phyloP scores from a whole-genome alignment of 2,329 filamentous ascomycete genomes.

The Phaeosphaeriaceae sp. region DNA sequence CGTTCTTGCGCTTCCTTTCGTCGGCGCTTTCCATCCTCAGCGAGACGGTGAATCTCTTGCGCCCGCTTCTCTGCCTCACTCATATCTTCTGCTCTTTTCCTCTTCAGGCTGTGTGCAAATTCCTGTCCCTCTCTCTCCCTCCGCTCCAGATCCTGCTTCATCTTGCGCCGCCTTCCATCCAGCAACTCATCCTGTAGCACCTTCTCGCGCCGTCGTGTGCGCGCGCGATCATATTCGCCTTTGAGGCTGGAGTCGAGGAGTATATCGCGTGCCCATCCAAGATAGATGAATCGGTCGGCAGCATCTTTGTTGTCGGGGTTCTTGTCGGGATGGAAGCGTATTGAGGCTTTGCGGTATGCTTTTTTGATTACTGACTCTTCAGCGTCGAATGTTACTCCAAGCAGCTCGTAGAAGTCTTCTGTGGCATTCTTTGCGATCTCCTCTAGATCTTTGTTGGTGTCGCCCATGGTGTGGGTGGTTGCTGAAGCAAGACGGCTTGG shows the following conservation, averaged over 20 bases:
- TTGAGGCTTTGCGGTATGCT: slow-evolving; percentile 81
- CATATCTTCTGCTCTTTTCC: slow-evolving; percentile 53
- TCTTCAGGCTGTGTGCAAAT: slow-evolving; percentile 46
- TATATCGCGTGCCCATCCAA: slow-evolving; percentile 86
- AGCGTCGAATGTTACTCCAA: slow-evolving; percentile 70
- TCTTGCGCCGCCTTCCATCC: slow-evolving; percentile 72
- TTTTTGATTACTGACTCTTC: slow-evolving; percentile 76
- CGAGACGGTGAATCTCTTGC: slow-evolving; percentile 55
- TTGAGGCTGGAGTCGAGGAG: slow-evolving; percentile 74
- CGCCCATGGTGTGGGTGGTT: slow-evolving; percentile 39
- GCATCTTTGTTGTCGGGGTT: slow-evolving; percentile 67
- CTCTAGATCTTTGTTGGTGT: slow-evolving; percentile 50
- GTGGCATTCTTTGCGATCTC: slow-evolving; percentile 49
- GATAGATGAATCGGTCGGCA: slow-evolving; percentile 80
- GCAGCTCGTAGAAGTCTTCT: slow-evolving; percentile 77
- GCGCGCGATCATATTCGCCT: slow-evolving; percentile 77
- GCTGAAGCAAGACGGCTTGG: too few relatives aligned
- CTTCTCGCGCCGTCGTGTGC: slow-evolving; percentile 73
- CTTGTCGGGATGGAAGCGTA: slow-evolving; percentile 96
- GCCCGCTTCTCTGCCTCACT: slow-evolving; percentile 64
- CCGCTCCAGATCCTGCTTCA: slow-evolving; percentile 86
- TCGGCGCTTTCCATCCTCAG: slow-evolving; percentile 59
- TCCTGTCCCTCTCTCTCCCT: slow-evolving; percentile 63
- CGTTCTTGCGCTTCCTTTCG: slow-evolving; percentile 62
- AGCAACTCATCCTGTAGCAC: slow-evolving; percentile 75